A percentile compares a stretch with the other conserved stretches of the same genome.
Evolutionary conservation across 2,329 filamentous ascomycete species (phyloP).

Genomic region (Botrytis pseudocinerea): DNA sequence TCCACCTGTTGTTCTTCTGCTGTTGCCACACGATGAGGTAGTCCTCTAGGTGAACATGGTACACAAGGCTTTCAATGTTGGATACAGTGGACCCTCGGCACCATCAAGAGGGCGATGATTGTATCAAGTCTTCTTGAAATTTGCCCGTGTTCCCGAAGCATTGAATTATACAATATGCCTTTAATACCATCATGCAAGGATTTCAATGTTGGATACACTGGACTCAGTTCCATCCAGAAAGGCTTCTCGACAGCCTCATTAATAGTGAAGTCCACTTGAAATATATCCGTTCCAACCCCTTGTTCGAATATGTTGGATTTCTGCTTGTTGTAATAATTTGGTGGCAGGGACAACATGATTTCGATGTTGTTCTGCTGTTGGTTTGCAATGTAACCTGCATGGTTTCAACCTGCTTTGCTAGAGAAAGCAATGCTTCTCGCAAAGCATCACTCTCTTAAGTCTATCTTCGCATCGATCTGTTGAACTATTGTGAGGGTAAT

Average conservation of each 20-base stretch:
- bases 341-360: not conserved
- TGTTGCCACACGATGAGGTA: not conserved
- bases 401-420: not conserved
- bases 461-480: not conserved
- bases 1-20: not conserved
- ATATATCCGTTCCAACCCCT: not conserved
- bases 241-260: not conserved
- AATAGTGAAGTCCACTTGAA: not conserved
- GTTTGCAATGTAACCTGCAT: slow-evolving; percentile 5
- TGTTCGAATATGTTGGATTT: not conserved
- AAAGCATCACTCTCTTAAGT: not conserved
- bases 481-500: not conserved
- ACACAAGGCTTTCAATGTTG: slow-evolving; percentile 6
- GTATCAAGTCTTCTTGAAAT: not conserved
- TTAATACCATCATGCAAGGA: not conserved
- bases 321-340: not conserved
- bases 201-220: not conserved
- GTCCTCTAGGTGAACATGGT: not conserved
- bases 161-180: not conserved
- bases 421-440: not conserved
- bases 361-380: not conserved
- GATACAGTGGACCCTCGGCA: not conserved
- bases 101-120: not conserved
- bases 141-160: not conserved
- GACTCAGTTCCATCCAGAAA: not conserved